Evolutionary conservation across 1,284 basidiomycete species (phyloP), one percentile per base, ranked within the genome.

Genomic region (Puccinia coronata): DNA sequence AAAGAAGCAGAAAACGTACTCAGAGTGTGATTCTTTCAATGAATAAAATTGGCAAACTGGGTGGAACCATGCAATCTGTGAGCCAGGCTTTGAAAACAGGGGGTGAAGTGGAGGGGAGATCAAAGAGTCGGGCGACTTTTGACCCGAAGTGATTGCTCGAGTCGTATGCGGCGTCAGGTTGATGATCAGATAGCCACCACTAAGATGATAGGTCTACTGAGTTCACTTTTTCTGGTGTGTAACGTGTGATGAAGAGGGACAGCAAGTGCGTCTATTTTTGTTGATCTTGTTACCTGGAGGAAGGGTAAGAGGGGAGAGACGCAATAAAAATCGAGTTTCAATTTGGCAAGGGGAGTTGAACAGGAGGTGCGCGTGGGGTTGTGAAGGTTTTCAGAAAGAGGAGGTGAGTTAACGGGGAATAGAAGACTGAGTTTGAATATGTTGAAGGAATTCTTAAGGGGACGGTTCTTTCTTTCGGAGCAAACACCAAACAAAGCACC

Each of bases 41-140:
- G 59, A 61, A 61, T 61, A 61, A 61, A 61, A 61, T 61, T 61
- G 59, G 59, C 20, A 61, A 61, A 36, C n/a, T n/a, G n/a, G 59
- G 14, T 61, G 36, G 34, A 34, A 28, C 36, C 28, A 61, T 61
- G 59, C 59, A 61, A 36, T 36, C 59, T 61, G 59, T 61, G 59
- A 61, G 28, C 18, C 55, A 59, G 25, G 55, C 20, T 28, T 31
- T 11, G 55, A 59, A 36, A 61, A 28, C 25, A 31, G n/a, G 59
- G 59, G 59, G 59, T 36, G 59, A 61, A 34, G 6, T 6, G 25
- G 55, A 59, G 9, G 55, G 4, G 55, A 59, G 55, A 59, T 59
- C 25, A 14, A 34, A 28, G 31, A 36, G 31, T 36, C 59, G 59
- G 31, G 36, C 59, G 59, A 11, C 59, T 25, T 59, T 36, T 16